A percentile compares a stretch with the other conserved stretches of the same genome.
phyloP scores from a whole-genome alignment of 140 eudicot species.

The Flaveria floridana region DNA sequence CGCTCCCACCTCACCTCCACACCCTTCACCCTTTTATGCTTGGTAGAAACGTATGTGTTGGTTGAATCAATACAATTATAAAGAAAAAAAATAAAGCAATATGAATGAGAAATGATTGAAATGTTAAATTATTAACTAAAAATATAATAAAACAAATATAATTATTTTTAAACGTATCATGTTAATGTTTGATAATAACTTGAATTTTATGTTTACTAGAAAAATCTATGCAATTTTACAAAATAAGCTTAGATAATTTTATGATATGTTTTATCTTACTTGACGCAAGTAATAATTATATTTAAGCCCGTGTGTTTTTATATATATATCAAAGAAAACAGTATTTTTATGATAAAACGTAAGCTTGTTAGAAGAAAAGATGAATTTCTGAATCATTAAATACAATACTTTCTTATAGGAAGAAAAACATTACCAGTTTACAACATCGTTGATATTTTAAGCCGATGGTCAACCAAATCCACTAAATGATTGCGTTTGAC shows the following conservation, averaged over 20 bases:
- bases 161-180: no score
- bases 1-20: no score
- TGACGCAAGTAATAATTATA: background rate
- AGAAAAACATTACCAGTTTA: background rate
- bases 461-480: background rate
- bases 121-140: no score
- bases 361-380: background rate
- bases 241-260: background rate
- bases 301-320: background rate
- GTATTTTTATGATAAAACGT: background rate
- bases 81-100: no score
- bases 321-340: background rate
- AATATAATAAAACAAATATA: no score
- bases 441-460: background rate
- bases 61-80: no score
- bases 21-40: no score
- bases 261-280: background rate
- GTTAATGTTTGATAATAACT: background rate
- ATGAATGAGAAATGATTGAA: no score
- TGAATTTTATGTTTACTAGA: background rate
- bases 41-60: no score
- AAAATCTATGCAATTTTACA: background rate
- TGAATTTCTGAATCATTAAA: background rate
- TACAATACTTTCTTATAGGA: background rate
- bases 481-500: conserved; percentile 3